Evolutionary conservation across 495 filamentous ascomycete species (phyloP), one percentile per base, ranked within the genome.

Genomic region (Chaetomium tenue): DNA sequence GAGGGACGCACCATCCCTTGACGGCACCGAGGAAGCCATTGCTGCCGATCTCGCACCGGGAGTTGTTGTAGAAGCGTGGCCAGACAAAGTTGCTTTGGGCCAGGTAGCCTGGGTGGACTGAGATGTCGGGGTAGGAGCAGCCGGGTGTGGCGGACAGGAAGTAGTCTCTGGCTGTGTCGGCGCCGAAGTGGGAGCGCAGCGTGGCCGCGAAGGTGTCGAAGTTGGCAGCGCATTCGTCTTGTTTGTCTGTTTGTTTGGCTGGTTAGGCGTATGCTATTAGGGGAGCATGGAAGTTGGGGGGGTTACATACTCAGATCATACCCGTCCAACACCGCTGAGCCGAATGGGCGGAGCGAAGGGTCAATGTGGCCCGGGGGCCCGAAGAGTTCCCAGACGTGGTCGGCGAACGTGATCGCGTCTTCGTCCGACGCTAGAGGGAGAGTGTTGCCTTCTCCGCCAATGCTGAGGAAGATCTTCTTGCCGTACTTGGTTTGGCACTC

Each of bases 401-500:
- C 9, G 6, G 33, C 33, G 9, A 37, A 37, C 33, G 33, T 37
- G 9, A 37, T 37, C 5, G 33, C 33, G 33, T 37, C 33, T 11
- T 37, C 33, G 9, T 37, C 33, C 6, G 74, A 80, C 2, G 76
- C 66, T 69, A 90, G 85, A 39, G 72, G 77, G 50, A 85, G 81
- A 39, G 40, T 60, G 42, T 67, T 67, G 16, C 73, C 79, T 20
- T 79, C 78, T 20, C 87, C 87, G 25, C 86, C 86, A 39, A 90
- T 81, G 44, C 83, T 86, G 12, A 90, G 67, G 23, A 90, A 71
- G 48, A 91, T 79, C 5, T 82, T 86, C 70, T 88, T 89, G 44
- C 83, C 83, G 6, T 79, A 73, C 12, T 71, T 56, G 20, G 44
- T 22, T 71, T 91, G 87, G 72, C 88, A 91, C 3, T 69, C 71